Base-by-base conservation (phyloP, 2,329 filamentous ascomycete species). In the Alternaria solani region DNA sequence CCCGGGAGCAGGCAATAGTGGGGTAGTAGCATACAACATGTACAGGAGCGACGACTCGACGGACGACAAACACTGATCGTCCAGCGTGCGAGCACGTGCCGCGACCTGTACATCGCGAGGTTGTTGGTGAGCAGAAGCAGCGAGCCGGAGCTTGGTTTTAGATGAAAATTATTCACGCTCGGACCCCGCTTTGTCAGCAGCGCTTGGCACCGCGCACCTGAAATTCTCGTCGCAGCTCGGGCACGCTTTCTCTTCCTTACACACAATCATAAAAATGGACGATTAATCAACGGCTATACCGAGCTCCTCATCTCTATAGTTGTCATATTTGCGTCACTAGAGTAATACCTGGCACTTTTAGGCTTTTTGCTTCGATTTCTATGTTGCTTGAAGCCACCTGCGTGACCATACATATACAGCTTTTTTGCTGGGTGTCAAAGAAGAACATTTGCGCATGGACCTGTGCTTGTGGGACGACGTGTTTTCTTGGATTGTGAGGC, bases 1-100 rank as follows among this genome's bases (percentile, higher is more conserved):
- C 78, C 81, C 77, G 73, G 79, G 77, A 81, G 81, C 81, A 83
- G 81, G 80, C 81, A 83, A 82, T 80, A 80, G 81, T 83, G 82
- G 82, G 71, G 62, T 66, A 57, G 46, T 58, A 58, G 53, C 63
- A 62, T 47, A 39, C 59, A 59, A 39, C 55, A 16, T 32, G 48
- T 38, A 39, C 48, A 32, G 51, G 57, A 59, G 49, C 51, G 56
- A 53, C 57, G 63, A 32, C 55, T 51, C 52, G 25, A 44, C 58
- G 61, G 64, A 69, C 61, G 62, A 69, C 28, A 53, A 36, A 54
- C 61, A 69, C 55, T 56, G 49, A 67, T 68, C 65, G 59, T 65
- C 67, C 55, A 26, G 14, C 6, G 43, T 55, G 7, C 46, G 43
- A 58, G 56, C 53, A 49, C 53, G 49, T 46, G 60, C 48, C 34